Conservation (phyloP, 2,329 filamentous ascomycete genomes). For the Davidsoniella neocaledoniae region DNA sequence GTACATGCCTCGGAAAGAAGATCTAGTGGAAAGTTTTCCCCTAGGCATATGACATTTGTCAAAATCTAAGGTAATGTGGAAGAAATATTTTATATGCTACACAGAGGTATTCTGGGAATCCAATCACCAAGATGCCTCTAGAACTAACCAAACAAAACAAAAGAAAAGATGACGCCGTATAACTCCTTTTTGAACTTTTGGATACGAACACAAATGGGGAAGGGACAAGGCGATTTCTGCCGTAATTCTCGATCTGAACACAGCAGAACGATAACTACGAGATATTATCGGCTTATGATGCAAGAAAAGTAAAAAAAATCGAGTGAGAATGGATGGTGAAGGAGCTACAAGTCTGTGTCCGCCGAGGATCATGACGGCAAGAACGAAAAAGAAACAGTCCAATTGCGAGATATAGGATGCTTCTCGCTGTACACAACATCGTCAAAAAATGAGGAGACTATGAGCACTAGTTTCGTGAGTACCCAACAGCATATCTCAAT, state of each 20-base stretch:
- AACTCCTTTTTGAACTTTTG: conserved; percentile 5
- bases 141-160: neutral
- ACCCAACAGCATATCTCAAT: no score
- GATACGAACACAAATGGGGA: neutral
- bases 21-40: no score
- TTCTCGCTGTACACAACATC: no score
- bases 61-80: neutral
- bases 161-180: neutral
- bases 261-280: neutral
- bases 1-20: no score
- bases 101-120: neutral
- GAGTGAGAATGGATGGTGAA: no score
- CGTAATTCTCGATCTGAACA: neutral
- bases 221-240: no score
- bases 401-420: no score
- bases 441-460: no score
- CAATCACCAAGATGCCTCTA: neutral
- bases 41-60: neutral
- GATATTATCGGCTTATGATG: neutral
- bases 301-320: neutral
- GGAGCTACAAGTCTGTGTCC: neutral
- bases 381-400: neutral
- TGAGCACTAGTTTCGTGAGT: no score
- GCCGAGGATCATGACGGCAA: neutral
- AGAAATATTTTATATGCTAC: neutral